phyloP scores from a whole-genome alignment of 192 early-diverging fungal species.

The Fimicolochytrium jonesii region DNA sequence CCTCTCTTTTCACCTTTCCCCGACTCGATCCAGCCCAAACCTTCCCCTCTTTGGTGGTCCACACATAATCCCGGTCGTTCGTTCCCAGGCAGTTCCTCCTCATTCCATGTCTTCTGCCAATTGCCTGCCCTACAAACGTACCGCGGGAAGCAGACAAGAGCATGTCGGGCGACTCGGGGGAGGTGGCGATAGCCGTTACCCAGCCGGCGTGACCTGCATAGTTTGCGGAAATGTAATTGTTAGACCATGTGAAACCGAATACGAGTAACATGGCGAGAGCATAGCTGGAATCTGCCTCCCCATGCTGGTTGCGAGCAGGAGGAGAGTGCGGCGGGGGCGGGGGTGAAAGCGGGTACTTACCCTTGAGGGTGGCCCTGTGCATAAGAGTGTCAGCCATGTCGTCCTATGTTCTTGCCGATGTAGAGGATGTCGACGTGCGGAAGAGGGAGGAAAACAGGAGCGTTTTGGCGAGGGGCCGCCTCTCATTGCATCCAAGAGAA shows the following conservation, averaged over 20 bases:
- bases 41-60: no score
- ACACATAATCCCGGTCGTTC: no score
- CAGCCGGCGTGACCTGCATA: constrained; percentile 73
- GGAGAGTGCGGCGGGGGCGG: neutral
- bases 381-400: constrained; percentile 39
- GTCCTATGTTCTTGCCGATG: neutral
- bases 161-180: constrained; percentile 93
- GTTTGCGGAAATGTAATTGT: neutral
- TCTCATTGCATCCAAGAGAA: no score
- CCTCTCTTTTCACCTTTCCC: no score
- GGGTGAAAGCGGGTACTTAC: neutral
- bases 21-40: neutral
- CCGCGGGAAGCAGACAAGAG: constrained; percentile 95
- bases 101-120: no score
- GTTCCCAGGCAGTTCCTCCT: no score
- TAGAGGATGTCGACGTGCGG: neutral
- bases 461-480: constrained; percentile 3
- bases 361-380: constrained; percentile 47
- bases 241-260: neutral
- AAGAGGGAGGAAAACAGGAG: neutral
- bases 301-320: neutral
- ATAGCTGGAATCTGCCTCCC: no score
- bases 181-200: constrained; percentile 98
- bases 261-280: neutral
- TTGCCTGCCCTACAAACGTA: no score